These are phyloP conservation scores for Cornus suecica DNA, from an alignment of 148 eudicot genomes.

Conservation along the genomic window DNA sequence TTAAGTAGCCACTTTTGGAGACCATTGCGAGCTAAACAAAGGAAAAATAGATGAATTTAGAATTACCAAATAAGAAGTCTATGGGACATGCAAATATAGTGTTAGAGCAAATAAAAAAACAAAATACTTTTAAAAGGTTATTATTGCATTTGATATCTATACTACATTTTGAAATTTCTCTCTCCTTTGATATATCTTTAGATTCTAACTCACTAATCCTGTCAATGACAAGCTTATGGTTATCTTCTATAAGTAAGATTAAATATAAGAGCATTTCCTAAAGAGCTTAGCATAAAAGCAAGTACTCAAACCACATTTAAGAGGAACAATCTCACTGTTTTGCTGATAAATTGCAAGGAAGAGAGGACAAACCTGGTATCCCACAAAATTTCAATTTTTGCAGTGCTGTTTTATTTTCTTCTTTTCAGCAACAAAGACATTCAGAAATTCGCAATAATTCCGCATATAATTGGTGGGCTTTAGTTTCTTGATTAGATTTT, in stretches of 20 bases:
- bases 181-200: neutral
- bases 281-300: neutral
- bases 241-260: neutral
- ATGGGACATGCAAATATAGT: neutral
- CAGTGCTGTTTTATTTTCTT: too few species aligned
- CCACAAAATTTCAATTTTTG: too few species aligned
- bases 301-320: too few species aligned
- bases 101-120: too few species aligned
- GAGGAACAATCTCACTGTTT: too few species aligned
- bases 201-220: too few species aligned
- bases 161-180: neutral
- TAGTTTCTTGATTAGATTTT: too few species aligned
- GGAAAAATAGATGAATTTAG: neutral
- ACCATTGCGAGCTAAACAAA: constrained; percentile 39
- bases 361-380: too few species aligned
- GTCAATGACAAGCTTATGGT: too few species aligned
- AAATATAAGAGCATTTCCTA: neutral
- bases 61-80: neutral
- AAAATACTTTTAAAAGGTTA: too few species aligned
- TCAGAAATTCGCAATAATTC: neutral
- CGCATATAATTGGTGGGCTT: neutral
- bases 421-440: neutral
- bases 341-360: too few species aligned
- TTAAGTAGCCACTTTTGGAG: constrained; percentile 45
- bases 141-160: neutral